Evolutionary conservation across 192 early-diverging fungal genomes (phyloP).

Genomic region (Backusella psychrophila): DNA sequence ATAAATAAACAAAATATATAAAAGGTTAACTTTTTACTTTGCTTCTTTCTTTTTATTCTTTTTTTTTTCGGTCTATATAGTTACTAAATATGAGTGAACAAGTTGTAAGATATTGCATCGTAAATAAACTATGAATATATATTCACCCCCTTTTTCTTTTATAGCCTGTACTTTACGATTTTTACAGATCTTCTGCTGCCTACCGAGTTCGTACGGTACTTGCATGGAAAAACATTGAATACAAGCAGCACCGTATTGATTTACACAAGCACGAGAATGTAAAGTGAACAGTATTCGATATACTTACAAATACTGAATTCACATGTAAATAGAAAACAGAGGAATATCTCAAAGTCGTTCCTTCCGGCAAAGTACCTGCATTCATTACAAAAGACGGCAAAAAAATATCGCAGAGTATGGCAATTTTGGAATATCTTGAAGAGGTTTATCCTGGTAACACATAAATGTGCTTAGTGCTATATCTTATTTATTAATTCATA

Average conservation of each 20-base stretch:
- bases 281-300: neutral
- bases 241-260: constrained; percentile 63
- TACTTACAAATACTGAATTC: neutral
- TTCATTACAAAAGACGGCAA: constrained; percentile 54
- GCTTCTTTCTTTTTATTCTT: neutral
- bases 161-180: constrained; percentile 60
- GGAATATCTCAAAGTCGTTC: constrained; percentile 65
- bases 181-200: constrained; percentile 72
- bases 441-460: constrained; percentile 50
- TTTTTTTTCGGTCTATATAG: neutral
- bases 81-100: neutral
- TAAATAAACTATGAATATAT: neutral
- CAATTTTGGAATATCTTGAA: constrained; percentile 89
- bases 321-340: constrained; percentile 34
- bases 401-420: constrained; percentile 62
- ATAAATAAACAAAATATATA: neutral
- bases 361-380: constrained; percentile 64
- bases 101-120: neutral
- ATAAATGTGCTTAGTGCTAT: neutral
- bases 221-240: constrained; percentile 70
- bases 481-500: neutral
- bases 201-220: constrained; percentile 77
- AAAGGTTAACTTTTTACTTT: neutral
- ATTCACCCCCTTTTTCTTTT: neutral
- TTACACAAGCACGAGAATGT: constrained; percentile 77